Conservation (phyloP, 2,329 filamentous ascomycete genomes). For the Mariannaea elegans region DNA sequence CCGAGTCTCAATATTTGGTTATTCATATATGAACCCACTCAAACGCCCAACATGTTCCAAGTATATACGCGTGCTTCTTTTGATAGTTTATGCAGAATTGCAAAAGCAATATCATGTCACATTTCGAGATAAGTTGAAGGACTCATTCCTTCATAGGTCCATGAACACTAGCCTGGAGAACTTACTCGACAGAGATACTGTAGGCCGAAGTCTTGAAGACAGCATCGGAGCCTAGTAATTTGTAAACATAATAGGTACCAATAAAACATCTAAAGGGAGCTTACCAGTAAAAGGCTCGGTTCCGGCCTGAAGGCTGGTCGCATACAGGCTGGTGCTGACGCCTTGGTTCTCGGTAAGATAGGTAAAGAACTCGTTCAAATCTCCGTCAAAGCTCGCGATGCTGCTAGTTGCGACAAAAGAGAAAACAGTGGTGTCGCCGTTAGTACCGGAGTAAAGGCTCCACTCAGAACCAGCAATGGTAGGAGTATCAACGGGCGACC, state of each 20-base stretch:
- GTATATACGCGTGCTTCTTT: too few relatives aligned
- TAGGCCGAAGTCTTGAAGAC: constrained; percentile 17
- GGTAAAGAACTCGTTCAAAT: constrained; percentile 64
- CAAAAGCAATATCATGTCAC: too few relatives aligned
- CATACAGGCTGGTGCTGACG: constrained; percentile 24
- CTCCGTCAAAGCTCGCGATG: constrained; percentile 61
- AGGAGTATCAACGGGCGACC: constrained; percentile 46
- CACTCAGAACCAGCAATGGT: constrained; percentile 63
- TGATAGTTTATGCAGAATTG: too few relatives aligned
- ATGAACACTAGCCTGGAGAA: too few relatives aligned
- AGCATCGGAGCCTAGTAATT: too few relatives aligned
- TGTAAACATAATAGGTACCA: too few relatives aligned
- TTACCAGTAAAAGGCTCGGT: constrained; percentile 64
- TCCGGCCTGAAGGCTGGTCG: constrained; percentile 43
- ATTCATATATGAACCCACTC: too few relatives aligned
- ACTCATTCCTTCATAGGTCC: too few relatives aligned
- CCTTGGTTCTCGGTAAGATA: constrained; percentile 61
- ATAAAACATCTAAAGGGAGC: too few relatives aligned
- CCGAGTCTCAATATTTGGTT: too few relatives aligned
- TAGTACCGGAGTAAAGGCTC: constrained; percentile 66
- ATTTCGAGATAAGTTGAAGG: too few relatives aligned
- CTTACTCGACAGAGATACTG: constrained; percentile 20
- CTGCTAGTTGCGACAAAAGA: constrained; percentile 55
- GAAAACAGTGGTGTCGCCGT: constrained; percentile 67
- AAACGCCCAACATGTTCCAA: too few relatives aligned